Conservation (phyloP, 2,329 filamentous ascomycete genomes). For the Dendrostoma leiphaemia region DNA sequence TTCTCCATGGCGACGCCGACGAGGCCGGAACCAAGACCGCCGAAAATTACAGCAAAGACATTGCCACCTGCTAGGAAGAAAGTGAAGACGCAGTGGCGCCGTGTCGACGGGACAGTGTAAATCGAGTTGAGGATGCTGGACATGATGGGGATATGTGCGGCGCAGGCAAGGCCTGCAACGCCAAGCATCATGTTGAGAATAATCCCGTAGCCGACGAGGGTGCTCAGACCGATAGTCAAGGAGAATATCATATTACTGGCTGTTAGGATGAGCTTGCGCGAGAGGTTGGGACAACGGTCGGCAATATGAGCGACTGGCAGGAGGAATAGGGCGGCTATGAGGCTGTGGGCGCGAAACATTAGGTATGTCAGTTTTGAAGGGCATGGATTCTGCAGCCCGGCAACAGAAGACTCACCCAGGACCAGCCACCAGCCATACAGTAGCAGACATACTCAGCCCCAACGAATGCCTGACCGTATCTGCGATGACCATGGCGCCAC, state of each 20-base stretch:
- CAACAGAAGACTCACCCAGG: neutral
- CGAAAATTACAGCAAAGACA: conserved; percentile 30
- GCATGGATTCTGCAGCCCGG: neutral
- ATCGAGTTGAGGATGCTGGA: conserved; percentile 30
- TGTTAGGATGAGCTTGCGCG: conserved; percentile 30
- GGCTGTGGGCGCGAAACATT: neutral
- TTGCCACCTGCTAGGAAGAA: conserved; percentile 32
- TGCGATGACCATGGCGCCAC: conserved; percentile 2
- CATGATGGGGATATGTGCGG: conserved; percentile 31
- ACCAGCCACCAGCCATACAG: conserved; percentile 2
- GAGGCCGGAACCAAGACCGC: conserved; percentile 31
- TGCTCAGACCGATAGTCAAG: conserved; percentile 26
- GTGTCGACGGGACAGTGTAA: conserved; percentile 29
- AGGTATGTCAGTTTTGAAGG: neutral
- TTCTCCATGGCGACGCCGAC: conserved; percentile 23
- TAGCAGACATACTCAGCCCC: neutral
- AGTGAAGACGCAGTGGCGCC: conserved; percentile 31
- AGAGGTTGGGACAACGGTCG: neutral
- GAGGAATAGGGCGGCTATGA: conserved; percentile 3
- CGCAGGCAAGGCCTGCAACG: conserved; percentile 30
- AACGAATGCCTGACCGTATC: conserved; percentile 5
- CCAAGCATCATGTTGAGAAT: conserved; percentile 30
- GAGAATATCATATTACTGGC: conserved; percentile 28
- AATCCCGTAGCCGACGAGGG: conserved; percentile 27
- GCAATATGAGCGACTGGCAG: neutral